Base-by-base conservation (phyloP, 1,284 basidiomycete genomes). In the Pseudozyma tsukubaensis region DNA sequence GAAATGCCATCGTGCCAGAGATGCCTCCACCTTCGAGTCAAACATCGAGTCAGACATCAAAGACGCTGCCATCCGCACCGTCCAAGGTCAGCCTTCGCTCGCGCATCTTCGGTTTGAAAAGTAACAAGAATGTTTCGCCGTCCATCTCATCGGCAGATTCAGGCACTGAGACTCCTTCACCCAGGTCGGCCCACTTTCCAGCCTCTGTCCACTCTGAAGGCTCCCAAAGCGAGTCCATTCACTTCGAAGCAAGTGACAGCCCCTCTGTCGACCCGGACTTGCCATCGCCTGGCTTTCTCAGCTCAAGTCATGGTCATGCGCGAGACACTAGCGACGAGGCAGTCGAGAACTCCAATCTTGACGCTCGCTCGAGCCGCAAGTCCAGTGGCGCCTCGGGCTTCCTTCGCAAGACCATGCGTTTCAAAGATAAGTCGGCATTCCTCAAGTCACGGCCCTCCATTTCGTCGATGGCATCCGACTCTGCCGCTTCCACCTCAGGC, bases 401-500 rank as follows among this genome's bases (percentile, higher is more conserved):
- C 35, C 59, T 74, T 4, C 62, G 71, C 44, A 74, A 70, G 47
- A 62, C 72, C 13, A 74, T 74, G 13, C 72, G 66, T 16, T 74
- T 70, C 59, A 69, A 66, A 45, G 66, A 70, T 49, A 74, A 70
- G 44, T 51, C 66, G 10, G 49, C 53, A 19, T 70, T 70, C 16
- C 55, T 69, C 44, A 65, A 59, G 45, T 11, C 47, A 35, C 66
- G 67, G n/a, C 55, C 66, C 9, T 69, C 67, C 3, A 39, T 44
- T 1, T 66, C 66, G 1, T 69, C 66, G 3, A 43, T 62, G 24
- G 50, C 32, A 3, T 60, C 59, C 3, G 66, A 70, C 16, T 59
- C 63, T 6, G 51, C 69, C 12, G 45, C 60, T 21, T 66, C 72
- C 7, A 18, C 52, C 34, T 50, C 64, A 13, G 50, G 42, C 13